Conservation (phyloP, 805 yeast species). For the Candida bentonensis region DNA sequence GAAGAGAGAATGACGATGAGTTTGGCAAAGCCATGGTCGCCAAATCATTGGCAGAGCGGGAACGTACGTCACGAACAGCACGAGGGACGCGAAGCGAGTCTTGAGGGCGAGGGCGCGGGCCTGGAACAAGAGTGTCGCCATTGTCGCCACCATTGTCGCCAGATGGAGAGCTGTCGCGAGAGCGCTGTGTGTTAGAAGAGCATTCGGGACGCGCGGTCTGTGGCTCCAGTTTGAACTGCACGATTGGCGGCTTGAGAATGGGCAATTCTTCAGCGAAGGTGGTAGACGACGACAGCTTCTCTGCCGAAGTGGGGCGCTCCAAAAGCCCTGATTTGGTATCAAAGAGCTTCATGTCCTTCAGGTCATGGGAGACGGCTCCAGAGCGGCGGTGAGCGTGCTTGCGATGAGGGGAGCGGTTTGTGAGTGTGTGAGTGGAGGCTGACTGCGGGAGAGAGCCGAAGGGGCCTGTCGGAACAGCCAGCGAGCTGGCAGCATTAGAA, state of each 20-base stretch:
- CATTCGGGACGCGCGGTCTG: neutral
- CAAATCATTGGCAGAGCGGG: neutral
- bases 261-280: neutral
- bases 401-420: slow-evolving; percentile 4
- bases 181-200: too few relatives aligned
- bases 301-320: neutral
- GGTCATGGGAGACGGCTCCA: slow-evolving; percentile 76
- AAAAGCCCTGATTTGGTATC: slow-evolving; percentile 24
- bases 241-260: slow-evolving; percentile 2
- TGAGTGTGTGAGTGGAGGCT: neutral
- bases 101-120: too few relatives aligned
- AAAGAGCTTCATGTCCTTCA: slow-evolving; percentile 21
- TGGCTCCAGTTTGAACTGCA: neutral
- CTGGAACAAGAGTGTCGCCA: too few relatives aligned
- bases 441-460: neutral
- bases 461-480: neutral
- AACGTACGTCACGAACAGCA: neutral
- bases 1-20: neutral
- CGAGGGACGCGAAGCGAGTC: neutral
- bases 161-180: neutral
- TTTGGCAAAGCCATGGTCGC: neutral
- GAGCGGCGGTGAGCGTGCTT: slow-evolving; percentile 70
- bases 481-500: neutral
- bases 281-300: neutral
- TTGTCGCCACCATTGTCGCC: too few relatives aligned